Base-by-base conservation (phyloP, 352 stramenopile species). In the Globisporangium uncinulatum region DNA sequence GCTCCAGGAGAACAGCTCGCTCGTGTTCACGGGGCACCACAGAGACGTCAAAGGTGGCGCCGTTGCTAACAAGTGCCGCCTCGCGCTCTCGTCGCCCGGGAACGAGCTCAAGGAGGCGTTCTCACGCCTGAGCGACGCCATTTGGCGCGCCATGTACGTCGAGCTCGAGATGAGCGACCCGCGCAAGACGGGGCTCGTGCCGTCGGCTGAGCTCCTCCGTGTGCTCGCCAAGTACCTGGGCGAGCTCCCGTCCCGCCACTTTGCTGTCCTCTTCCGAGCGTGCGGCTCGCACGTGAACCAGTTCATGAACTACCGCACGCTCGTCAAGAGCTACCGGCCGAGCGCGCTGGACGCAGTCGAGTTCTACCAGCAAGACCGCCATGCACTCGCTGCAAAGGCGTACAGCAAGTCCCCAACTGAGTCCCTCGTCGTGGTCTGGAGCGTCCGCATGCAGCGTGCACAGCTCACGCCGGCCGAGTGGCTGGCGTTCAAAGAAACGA, bases 61-160 rank as follows among this genome's bases (percentile, higher is more conserved):
- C 24, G 24, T 29, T 2, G 66, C 70, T 34, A 69, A 85, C 63
- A 86, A 83, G 60, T 82, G 83, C 49, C 78, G 78, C 4, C 51
- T 63, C 20, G 74, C 75, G 36, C 56, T 88, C 21, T 86, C 74
- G 20, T 85, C 76, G 10, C 78, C 78, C 2, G 78, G 76, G 3
- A 88, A 85, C 7, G 78, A 85, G 41, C 68, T 91, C 10, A 91
- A 91, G 56, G 78, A 91, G 37, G 76, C 78, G 2, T 83, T 91
- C 51, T 88, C 81, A 19, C 62, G 66, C 0, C 56, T 91, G 21
- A 53, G 67, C 0, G 81, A 91, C 55, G 73, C 70, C 6, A 65
- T 61, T 20, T 91, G 81, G 81, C 66, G 80, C 39, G 69, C 78
- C 1, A 79, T 88, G 55, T 83, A 83, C 49, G 69, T 91, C 3